Base-by-base conservation (phyloP, 2,329 filamentous ascomycete species). In the Mycosphaerella arachidis region DNA sequence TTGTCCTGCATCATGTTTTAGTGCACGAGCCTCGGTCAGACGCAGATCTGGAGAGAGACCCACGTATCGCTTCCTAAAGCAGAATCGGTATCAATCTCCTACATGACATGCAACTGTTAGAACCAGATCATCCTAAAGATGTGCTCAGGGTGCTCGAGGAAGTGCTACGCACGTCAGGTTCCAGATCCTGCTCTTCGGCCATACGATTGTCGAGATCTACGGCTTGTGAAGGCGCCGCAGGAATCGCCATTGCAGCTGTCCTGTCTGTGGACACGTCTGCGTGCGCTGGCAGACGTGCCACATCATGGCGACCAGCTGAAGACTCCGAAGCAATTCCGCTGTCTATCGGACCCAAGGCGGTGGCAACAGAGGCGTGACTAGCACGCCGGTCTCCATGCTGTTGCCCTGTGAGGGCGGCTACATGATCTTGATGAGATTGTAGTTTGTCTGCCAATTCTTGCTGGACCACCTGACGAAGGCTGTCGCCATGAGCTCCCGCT, bases 11-110 rank as follows among this genome's bases (percentile, higher is more conserved):
- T 69, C 46, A 63, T 58, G 48, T 48, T 20, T 57, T 29, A 31
- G 48, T 33, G 24, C 33, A 37, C 31, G 27, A 35, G 31, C 31
- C 13, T 20, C 18, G 52, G 51, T 13, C 8, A 52, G 43, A 20
- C 46, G 18, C 12, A 27, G 24, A 31, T 31, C 33, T 20, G 37
- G 29, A 18, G 31, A 18, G 31, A 48, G 46, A 66, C 71, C 52
- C 56, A 73, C 71, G 68, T 68, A 61, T 75, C 73, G 58, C 68
- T 70, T 33, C 73, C 73, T 8, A 75, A 59, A 8, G 73, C 72
- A 56, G 72, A 74, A 62, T 75, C 73, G 46, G 57, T 65, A 48
- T 70, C 71, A 53, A 66, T 61, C 37, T 72, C 69, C 66, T 70
- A 51, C 56, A 50, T 43, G 52, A 37, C 30, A 52, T 55, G 57